Conservation (phyloP, 352 stramenopile genomes). For the Thraustochytrium striatum region DNA sequence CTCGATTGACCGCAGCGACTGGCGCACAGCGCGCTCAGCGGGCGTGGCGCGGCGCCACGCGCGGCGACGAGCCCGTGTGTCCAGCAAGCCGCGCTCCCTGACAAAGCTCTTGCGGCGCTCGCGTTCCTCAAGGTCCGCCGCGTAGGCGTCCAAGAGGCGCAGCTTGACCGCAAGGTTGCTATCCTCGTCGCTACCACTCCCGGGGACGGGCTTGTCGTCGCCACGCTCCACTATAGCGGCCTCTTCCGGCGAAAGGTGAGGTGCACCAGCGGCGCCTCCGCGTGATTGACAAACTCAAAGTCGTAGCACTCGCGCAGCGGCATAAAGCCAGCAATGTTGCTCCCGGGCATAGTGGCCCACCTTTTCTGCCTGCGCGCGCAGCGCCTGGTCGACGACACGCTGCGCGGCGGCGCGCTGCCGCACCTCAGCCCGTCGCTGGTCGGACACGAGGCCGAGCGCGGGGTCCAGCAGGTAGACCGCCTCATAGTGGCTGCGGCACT, state of each 20-base stretch:
- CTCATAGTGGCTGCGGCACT: not conserved
- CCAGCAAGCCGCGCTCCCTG: constrained; percentile 75
- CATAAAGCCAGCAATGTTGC: constrained; percentile 86
- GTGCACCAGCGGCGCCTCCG: constrained; percentile 88
- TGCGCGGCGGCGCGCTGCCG: not conserved
- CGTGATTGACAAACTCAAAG: constrained; percentile 95
- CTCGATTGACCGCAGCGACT: constrained; percentile 7
- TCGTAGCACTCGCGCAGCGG: constrained; percentile 93
- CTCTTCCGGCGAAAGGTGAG: constrained; percentile 87
- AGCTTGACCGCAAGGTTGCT: constrained; percentile 87
- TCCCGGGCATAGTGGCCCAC: not conserved
- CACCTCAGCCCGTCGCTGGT: not conserved
- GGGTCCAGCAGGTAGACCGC: not conserved
- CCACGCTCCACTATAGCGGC: constrained; percentile 40
- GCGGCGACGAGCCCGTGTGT: constrained; percentile 59
- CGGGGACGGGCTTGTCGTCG: not conserved
- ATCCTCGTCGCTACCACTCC: constrained; percentile 61
- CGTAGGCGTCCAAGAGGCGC: constrained; percentile 93
- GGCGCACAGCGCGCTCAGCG: not conserved
- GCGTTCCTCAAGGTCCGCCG: constrained; percentile 86
- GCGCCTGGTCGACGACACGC: not conserved
- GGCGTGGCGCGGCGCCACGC: not conserved
- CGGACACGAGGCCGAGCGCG: not conserved
- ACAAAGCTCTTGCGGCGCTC: constrained; percentile 85
- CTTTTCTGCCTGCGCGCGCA: not conserved